Percentiles rank a stretch among this genome's conserved stretches.
Conservation (phyloP, 176 grass and related monocot species). For the Olyra latifolia region DNA sequence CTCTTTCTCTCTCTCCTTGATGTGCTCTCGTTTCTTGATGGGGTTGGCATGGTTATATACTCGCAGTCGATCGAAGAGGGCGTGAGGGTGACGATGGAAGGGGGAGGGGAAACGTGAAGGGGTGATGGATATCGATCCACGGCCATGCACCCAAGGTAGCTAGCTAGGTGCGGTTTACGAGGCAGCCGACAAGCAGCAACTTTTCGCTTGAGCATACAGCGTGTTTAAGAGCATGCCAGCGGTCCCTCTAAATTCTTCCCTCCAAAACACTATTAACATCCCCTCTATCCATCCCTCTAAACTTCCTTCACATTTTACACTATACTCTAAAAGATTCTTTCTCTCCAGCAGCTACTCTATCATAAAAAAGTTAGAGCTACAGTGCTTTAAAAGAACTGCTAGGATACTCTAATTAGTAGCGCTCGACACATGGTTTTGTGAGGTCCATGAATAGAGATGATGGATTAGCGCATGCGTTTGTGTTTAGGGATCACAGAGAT, state of each 20-base stretch:
- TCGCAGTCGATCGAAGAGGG: not conserved
- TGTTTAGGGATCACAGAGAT: not conserved
- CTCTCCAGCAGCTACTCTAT: too few relatives aligned
- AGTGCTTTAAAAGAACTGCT: too few relatives aligned
- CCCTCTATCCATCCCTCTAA: too few relatives aligned
- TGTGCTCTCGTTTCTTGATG: not conserved
- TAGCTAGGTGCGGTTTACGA: not conserved
- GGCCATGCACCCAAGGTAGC: not conserved
- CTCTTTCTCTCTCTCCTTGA: not conserved
- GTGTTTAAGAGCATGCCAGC: too few relatives aligned
- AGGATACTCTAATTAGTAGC: too few relatives aligned
- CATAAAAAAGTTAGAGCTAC: too few relatives aligned
- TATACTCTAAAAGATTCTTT: too few relatives aligned
- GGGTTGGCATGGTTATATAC: not conserved
- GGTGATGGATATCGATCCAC: constrained; percentile 13
- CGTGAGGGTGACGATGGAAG: too few relatives aligned
- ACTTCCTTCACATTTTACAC: too few relatives aligned
- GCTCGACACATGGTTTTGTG: not conserved
- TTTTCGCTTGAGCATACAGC: not conserved
- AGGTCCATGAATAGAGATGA: not conserved
- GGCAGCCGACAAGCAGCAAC: constrained; percentile 30
- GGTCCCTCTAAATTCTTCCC: too few relatives aligned
- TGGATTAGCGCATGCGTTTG: not conserved
- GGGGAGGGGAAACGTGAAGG: not conserved
- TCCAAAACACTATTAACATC: too few relatives aligned